Evolutionary conservation across 2,329 filamentous ascomycete genomes (phyloP), one percentile per base, ranked within the genome.

Genomic region (Paecilomyces dactylethromorphus): DNA sequence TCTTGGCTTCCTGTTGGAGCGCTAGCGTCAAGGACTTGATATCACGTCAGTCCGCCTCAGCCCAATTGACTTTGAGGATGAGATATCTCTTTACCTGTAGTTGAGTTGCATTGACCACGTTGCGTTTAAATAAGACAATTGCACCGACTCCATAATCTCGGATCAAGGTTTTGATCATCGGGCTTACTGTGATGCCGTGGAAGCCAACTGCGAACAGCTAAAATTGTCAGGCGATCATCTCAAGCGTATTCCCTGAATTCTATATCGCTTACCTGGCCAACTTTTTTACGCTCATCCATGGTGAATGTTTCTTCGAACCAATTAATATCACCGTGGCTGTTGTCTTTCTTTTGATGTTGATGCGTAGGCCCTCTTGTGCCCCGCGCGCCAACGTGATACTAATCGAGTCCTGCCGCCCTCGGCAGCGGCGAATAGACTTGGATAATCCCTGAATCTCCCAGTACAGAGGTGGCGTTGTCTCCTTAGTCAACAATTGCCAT

Each of bases 181-280:
- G 65, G 57, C 70, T 77, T 5, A 72, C 69, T 6, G 68, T 68
- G 50, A 71, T 66, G 50, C 74, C 75, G 59, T 78, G 65, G 49
- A 79, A 79, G 22, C 76, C 76, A 60, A 78, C 74, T 45, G 76
- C 74, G 58, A 80, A 78, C 52, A 78, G 71, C 76, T 79, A 57
- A 18, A 53, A 18, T 53, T 11, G 54, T 53, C 32, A 60, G 54
- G 32, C 22, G 39, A 13, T 12, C 13, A 10, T 8, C 50, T 32
- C 45, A 45, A 55, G 29, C 6, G 22, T 26, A 18, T 8, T 57
- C 49, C 26, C 52, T 51, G 26, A 18, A 53, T 13, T 26, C 1
- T 21, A 8, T 35, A 29, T 15, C n/a, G 32, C 62, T 32, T 68
- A 74, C 72, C 69, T 74, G 72, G 35, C 72, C 72, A 18, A 72